Base-by-base conservation (phyloP, 768 basidiomycete genomes). In the Gloeophyllum trabeum region DNA sequence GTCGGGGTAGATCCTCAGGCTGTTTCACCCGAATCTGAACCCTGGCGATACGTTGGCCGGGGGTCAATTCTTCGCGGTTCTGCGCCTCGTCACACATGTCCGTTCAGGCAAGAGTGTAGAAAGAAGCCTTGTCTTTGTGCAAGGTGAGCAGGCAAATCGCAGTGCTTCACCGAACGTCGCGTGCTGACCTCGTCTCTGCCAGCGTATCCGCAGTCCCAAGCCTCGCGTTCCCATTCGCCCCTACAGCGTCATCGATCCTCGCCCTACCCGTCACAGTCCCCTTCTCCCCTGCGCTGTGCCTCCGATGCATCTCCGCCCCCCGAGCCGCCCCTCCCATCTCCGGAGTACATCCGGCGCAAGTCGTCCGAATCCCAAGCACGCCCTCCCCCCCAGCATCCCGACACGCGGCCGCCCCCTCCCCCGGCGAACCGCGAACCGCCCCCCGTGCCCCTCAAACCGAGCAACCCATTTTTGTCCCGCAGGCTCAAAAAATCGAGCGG, bases 11-110 rank as follows among this genome's bases (percentile, higher is more conserved):
- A 79, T 86, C 44, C 62, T 89, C 39, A 72, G 65, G 35, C 55
- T 81, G 1, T 86, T 87, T 53, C 65, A 67, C 28, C 77, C 82
- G 2, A 65, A 61, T 42, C 60, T 82, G 38, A 64, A 60, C 0
- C 67, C 63, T 6, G 60, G 63, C 5, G 80, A 83, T 49, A 60
- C 62, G 2, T 62, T 89, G 24, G 66, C 67, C 6, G 77, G 79
- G 1, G 79, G 80, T 13, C 80, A 89, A 50, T 84, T 88, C 54
- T 88, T 88, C 51, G 84, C 84, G 5, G 77, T 71, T 0, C 61
- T 86, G 19, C 62, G 86, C 30, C 72, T 89, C 2, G 71, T 81
- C 1, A 56, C 73, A 5, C 84, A 88, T 25, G 68, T 75, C 51
- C 63, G 61, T 12, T 52, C 51, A n/a, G 82, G 83, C 7, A 75